Conservation (phyloP, 208 protist genomes). For the Acanthamoeba royreba region DNA sequence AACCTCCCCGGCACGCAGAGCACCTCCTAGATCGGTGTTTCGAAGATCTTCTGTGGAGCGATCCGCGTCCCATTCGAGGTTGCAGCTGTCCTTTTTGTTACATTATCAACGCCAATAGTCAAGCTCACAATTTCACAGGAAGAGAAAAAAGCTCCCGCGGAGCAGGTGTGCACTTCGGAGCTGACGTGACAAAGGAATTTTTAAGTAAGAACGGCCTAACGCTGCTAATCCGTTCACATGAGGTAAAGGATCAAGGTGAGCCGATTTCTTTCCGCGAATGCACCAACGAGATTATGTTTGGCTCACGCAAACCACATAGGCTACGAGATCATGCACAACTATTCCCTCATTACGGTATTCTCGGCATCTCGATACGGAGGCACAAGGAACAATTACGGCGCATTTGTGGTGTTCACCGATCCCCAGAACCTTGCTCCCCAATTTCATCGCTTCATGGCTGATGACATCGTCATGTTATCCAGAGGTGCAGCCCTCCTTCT, state of each 20-base stretch:
- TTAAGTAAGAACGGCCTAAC: slow-evolving; percentile 57
- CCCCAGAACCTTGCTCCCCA: not conserved
- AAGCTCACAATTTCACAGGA: not conserved
- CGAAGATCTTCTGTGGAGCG: slow-evolving; percentile 38
- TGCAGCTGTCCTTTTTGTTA: not conserved
- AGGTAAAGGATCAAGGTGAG: slow-evolving; percentile 50
- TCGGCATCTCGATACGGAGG: slow-evolving; percentile 51
- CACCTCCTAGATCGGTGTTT: not conserved
- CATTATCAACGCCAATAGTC: no score
- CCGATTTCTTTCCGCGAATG: not conserved
- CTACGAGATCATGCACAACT: slow-evolving; percentile 53
- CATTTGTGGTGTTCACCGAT: slow-evolving; percentile 33
- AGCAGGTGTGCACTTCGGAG: slow-evolving; percentile 55
- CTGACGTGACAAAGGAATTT: slow-evolving; percentile 70
- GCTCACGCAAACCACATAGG: slow-evolving; percentile 25
- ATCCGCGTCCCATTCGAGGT: not conserved
- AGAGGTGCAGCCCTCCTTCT: no score
- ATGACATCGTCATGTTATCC: not conserved
- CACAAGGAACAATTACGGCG: slow-evolving; percentile 52
- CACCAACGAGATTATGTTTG: not conserved
- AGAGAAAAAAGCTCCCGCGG: slow-evolving; percentile 43
- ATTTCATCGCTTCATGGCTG: not conserved
- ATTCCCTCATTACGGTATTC: slow-evolving; percentile 60
- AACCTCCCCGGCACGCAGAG: not conserved
- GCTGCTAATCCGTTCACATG: slow-evolving; percentile 70